Conservation (phyloP, 2,329 filamentous ascomycete genomes). For the Scedosporium aurantiacum region DNA sequence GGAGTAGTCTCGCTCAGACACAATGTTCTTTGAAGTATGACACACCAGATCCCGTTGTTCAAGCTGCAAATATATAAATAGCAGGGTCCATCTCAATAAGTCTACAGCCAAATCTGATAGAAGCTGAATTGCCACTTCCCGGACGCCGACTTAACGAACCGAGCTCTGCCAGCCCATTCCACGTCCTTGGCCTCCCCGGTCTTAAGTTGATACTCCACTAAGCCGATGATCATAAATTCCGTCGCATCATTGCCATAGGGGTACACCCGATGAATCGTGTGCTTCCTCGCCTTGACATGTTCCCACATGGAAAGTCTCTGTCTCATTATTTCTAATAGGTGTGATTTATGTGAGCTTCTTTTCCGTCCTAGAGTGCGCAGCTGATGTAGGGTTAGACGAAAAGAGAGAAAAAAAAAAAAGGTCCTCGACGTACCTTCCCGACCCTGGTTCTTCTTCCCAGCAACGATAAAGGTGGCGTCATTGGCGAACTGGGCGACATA, state of each 20-base stretch:
- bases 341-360: not conserved
- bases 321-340: slow-evolving; percentile 17
- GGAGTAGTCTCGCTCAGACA: too few species aligned
- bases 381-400: not conserved
- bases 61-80: not conserved
- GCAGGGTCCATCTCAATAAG: not conserved
- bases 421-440: slow-evolving; percentile 13
- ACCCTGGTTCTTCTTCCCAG: slow-evolving; percentile 15
- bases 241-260: slow-evolving; percentile 16
- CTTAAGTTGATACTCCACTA: slow-evolving; percentile 17
- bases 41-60: not conserved
- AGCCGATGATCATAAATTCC: slow-evolving; percentile 22
- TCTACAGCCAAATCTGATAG: slow-evolving; percentile 39
- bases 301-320: slow-evolving; percentile 21
- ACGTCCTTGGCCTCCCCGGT: slow-evolving; percentile 20
- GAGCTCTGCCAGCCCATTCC: slow-evolving; percentile 44
- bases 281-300: slow-evolving; percentile 16
- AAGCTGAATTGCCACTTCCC: slow-evolving; percentile 41
- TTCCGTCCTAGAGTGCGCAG: not conserved
- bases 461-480: slow-evolving; percentile 20
- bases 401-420: too few species aligned
- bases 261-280: slow-evolving; percentile 19
- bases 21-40: not conserved
- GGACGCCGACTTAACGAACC: slow-evolving; percentile 30
- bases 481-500: slow-evolving; percentile 18